Evolutionary conservation across 108 stramenopile genomes (phyloP).

Genomic region (Nitzschia inconspicua): DNA sequence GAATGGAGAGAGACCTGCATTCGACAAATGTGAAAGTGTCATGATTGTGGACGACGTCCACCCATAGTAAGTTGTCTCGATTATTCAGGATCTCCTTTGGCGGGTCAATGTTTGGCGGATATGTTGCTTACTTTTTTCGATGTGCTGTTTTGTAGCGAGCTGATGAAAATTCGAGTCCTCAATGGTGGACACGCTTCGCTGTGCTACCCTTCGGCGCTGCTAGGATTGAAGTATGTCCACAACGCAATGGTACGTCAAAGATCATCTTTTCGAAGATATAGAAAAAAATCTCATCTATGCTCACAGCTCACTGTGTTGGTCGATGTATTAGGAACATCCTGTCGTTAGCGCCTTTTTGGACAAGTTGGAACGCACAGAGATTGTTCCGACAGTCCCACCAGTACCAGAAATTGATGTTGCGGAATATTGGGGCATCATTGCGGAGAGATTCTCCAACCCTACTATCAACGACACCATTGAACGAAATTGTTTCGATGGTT

Average conservation of each 20-base stretch:
- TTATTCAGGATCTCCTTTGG: too few species aligned
- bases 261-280: too few species aligned
- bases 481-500: conserved; percentile 48
- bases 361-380: conserved; percentile 20
- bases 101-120: too few species aligned
- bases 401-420: conserved; percentile 43
- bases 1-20: conserved; percentile 30
- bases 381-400: conserved; percentile 40
- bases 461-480: conserved; percentile 55
- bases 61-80: too few species aligned
- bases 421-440: conserved; percentile 38
- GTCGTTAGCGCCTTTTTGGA: conserved; percentile 13
- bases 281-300: too few species aligned
- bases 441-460: conserved; percentile 55
- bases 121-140: too few species aligned
- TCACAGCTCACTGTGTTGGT: too few species aligned
- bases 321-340: too few species aligned
- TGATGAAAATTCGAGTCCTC: conserved; percentile 52
- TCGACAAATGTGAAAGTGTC: conserved; percentile 39
- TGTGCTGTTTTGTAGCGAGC: too few species aligned
- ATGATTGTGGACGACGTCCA: conserved; percentile 42
- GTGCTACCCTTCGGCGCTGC: conserved; percentile 37
- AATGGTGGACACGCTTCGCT: conserved; percentile 54
- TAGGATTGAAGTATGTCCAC: conserved; percentile 32
- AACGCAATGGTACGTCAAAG: too few species aligned